phyloP scores from a whole-genome alignment of 2,329 filamentous ascomycete species.

The Fusarium acutatum region DNA sequence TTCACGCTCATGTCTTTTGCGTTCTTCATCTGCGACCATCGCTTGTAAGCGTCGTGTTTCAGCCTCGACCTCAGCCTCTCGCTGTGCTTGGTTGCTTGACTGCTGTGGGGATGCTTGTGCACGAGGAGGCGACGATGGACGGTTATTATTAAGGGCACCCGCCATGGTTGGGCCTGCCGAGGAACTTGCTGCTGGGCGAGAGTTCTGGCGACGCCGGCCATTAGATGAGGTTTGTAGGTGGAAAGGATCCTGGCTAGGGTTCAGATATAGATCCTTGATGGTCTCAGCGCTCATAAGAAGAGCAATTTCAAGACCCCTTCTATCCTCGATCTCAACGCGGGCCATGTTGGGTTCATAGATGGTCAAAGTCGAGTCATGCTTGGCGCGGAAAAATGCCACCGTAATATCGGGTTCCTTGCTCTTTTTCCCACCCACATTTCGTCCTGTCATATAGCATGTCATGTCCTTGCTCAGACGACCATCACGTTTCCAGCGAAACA shows the following conservation, averaged over 20 bases:
- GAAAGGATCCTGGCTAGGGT: conserved; percentile 77
- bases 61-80: conserved; percentile 65
- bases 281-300: conserved; percentile 71
- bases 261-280: conserved; percentile 71
- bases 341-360: conserved; percentile 94
- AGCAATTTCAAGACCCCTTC: conserved; percentile 89
- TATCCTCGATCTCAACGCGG: conserved; percentile 90
- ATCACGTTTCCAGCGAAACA: conserved; percentile 91
- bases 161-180: conserved; percentile 44
- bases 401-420: conserved; percentile 95
- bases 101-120: conserved; percentile 22
- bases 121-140: conserved; percentile 30
- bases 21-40: conserved; percentile 60
- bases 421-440: conserved; percentile 77
- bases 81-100: conserved; percentile 34
- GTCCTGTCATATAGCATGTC: conserved; percentile 86
- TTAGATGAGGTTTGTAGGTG: conserved; percentile 65
- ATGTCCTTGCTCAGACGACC: conserved; percentile 86
- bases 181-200: conserved; percentile 48
- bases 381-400: conserved; percentile 84
- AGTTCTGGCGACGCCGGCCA: conserved; percentile 48
- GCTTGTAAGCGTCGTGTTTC: conserved; percentile 79
- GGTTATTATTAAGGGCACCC: conserved; percentile 50
- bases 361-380: conserved; percentile 72
- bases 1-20: conserved; percentile 63